Evolutionary conservation across 768 basidiomycete species (phyloP).

Genomic region (Daedaleopsis sinensis): DNA sequence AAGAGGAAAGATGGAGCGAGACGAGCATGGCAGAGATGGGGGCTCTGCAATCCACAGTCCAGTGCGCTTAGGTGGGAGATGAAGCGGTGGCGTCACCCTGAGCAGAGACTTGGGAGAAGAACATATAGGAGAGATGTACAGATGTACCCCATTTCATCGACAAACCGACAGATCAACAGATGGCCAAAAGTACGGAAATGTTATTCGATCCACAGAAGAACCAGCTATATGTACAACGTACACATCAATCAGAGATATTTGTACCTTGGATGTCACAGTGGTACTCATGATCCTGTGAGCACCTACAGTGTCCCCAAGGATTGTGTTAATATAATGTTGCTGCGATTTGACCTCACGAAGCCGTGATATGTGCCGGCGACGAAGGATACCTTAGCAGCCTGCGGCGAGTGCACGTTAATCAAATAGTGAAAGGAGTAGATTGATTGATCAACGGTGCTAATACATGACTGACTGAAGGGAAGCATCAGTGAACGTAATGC

Average conservation of each 20-base stretch:
- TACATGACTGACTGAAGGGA: neutral
- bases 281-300: slow-evolving; percentile 5
- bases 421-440: neutral
- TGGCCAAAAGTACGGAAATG: neutral
- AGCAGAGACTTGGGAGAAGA: too few species aligned
- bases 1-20: neutral
- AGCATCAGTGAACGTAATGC: neutral
- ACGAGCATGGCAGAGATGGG: slow-evolving; percentile 2
- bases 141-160: too few species aligned
- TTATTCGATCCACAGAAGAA: neutral
- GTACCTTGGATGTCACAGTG: slow-evolving; percentile 7
- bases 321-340: slow-evolving; percentile 19
- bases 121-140: too few species aligned
- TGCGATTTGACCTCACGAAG: slow-evolving; percentile 36
- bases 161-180: too few species aligned
- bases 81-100: slow-evolving; percentile 1
- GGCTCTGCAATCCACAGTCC: neutral
- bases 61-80: slow-evolving; percentile 1
- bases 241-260: neutral
- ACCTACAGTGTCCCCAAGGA: slow-evolving; percentile 8
- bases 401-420: neutral
- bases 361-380: slow-evolving; percentile 22
- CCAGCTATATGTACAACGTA: neutral
- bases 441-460: neutral
- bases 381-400: slow-evolving; percentile 23